These are phyloP conservation scores for Oryza officinalis DNA, from an alignment of 176 grass and related monocot species.

Conservation along the genomic window DNA sequence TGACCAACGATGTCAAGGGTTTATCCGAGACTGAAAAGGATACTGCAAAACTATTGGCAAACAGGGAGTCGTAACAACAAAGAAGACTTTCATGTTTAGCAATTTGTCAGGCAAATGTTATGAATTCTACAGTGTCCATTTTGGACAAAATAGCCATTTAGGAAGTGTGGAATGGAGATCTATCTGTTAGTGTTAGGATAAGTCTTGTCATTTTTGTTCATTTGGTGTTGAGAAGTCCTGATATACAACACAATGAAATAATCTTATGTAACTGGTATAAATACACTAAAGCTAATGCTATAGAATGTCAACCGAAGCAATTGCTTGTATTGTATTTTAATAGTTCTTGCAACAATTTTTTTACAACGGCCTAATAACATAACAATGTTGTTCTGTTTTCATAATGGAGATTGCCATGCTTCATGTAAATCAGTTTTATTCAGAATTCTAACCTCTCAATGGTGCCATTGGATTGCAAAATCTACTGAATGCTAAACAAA, in stretches of 20 bases:
- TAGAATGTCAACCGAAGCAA: neutral
- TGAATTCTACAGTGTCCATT: neutral
- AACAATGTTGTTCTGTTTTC: too few species aligned
- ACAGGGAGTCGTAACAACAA: slow-evolving; percentile 24
- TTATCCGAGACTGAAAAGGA: slow-evolving; percentile 44
- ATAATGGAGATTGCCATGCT: too few species aligned
- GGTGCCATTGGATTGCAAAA: neutral
- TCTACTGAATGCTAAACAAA: neutral
- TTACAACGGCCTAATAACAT: too few species aligned
- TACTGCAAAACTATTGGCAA: slow-evolving; percentile 46
- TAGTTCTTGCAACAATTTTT: neutral
- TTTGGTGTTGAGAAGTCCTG: neutral
- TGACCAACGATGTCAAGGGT: slow-evolving; percentile 18
- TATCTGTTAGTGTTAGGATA: neutral
- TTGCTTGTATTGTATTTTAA: neutral
- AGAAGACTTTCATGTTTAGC: too few species aligned
- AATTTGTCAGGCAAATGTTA: neutral
- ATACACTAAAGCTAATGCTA: neutral
- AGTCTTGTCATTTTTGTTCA: neutral
- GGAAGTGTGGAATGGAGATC: neutral
- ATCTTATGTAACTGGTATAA: neutral
- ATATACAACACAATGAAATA: neutral
- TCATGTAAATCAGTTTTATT: too few species aligned
- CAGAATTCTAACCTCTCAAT: neutral
- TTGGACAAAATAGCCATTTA: neutral